Evolutionary conservation across 2,329 filamentous ascomycete genomes (phyloP).

Genomic region (Lasiodiplodia theobromae): DNA sequence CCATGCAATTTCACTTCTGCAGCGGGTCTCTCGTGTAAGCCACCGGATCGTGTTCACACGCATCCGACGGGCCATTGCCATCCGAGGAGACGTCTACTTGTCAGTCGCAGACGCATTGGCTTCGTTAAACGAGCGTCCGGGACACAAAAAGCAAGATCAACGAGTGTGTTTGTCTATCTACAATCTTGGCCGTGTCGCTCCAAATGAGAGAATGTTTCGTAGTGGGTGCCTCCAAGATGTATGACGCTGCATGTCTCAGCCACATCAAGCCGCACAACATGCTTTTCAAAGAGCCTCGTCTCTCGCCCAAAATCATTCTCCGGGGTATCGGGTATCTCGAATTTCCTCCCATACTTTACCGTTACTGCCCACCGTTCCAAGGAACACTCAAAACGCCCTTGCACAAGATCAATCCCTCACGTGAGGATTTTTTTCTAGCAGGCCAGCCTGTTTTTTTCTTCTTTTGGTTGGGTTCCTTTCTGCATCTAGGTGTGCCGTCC

Average conservation of each 20-base stretch:
- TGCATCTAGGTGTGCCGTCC: constrained; percentile 1
- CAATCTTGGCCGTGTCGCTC: not conserved
- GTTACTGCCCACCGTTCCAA: not conserved
- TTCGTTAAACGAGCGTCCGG: not conserved
- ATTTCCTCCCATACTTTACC: constrained; percentile 18
- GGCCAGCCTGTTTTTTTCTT: not conserved
- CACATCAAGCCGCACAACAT: constrained; percentile 11
- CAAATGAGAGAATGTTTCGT: not conserved
- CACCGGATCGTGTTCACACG: not conserved
- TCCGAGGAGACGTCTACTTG: not conserved
- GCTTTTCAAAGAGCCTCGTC: not conserved
- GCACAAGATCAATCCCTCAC: not conserved
- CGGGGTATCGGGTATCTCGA: constrained; percentile 30
- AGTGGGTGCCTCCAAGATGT: not conserved
- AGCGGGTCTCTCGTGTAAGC: too few species aligned
- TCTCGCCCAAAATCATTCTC: constrained; percentile 6
- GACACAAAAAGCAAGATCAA: not conserved
- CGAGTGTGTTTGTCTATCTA: constrained; percentile 1
- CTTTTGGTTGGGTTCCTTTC: not conserved
- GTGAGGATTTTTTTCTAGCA: not conserved
- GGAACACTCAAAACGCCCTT: constrained; percentile 16
- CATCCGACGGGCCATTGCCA: constrained; percentile 1
- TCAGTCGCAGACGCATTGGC: not conserved
- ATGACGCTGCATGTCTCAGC: constrained; percentile 20
- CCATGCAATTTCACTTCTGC: not conserved